phyloP scores from a whole-genome alignment of 805 yeast genomes.

The Ogataea nonfermentans region DNA sequence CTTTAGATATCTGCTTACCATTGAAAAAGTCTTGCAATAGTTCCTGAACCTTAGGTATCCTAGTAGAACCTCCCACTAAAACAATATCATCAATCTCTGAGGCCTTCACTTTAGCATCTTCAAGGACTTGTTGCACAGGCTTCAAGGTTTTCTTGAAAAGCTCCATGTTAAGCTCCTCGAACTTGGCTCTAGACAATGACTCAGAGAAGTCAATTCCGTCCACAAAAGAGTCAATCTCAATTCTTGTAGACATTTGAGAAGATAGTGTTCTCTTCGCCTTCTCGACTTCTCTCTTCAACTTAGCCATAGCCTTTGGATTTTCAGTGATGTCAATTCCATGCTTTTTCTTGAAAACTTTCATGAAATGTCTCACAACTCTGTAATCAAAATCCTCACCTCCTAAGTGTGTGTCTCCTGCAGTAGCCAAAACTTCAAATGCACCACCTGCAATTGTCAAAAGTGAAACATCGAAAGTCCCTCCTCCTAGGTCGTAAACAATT shows the following conservation, averaged over 20 bases:
- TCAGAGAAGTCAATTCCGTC: conserved; percentile 96
- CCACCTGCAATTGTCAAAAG: conserved; percentile 76
- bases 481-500: conserved; percentile 92
- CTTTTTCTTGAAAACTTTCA: conserved; percentile 89
- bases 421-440: conserved; percentile 77
- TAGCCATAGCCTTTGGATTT: conserved; percentile 84
- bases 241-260: conserved; percentile 91
- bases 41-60: conserved; percentile 98
- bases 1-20: conserved; percentile 95
- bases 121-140: conserved; percentile 94
- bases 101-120: conserved; percentile 87
- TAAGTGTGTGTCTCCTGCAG: conserved; percentile 80
- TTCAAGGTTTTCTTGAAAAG: conserved; percentile 91
- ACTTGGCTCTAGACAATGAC: conserved; percentile 94
- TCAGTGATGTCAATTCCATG: conserved; percentile 77
- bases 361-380: conserved; percentile 80
- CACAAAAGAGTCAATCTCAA: conserved; percentile 91
- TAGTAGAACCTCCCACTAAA: conserved; percentile 97
- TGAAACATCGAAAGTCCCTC: conserved; percentile 92
- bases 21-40: conserved; percentile 85
- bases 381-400: conserved; percentile 88
- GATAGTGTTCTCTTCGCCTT: conserved; percentile 97
- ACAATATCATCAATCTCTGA: conserved; percentile 92
- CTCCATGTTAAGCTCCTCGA: conserved; percentile 93
- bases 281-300: conserved; percentile 96